phyloP scores from a whole-genome alignment of 2,329 filamentous ascomycete species.

The Anisogramma anomala region DNA sequence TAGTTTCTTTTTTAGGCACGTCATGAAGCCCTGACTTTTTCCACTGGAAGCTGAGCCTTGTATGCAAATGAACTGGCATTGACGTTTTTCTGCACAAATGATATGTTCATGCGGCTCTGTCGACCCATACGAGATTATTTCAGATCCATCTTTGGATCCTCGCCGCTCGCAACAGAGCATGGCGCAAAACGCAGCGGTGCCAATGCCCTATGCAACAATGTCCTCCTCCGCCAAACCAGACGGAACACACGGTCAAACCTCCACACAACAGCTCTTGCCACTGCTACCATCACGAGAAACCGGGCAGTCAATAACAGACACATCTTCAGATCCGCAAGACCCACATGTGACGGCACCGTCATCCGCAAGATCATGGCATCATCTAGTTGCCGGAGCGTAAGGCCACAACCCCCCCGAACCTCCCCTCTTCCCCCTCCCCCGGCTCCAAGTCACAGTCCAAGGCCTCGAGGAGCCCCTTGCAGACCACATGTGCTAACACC shows the following conservation, averaged over 20 bases:
- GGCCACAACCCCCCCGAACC: constrained; percentile 20
- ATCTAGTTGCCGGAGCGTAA: constrained; percentile 84
- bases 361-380: constrained; percentile 73
- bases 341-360: constrained; percentile 30
- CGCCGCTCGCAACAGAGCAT: constrained; percentile 5
- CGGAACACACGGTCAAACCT: constrained; percentile 3
- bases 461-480: neutral
- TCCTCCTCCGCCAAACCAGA: constrained; percentile 9
- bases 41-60: too few species aligned
- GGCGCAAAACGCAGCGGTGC: constrained; percentile 13
- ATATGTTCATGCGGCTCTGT: neutral
- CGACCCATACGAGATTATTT: constrained; percentile 1
- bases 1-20: too few species aligned
- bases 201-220: constrained; percentile 11
- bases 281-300: constrained; percentile 50
- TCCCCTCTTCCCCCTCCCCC: too few species aligned
- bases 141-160: neutral
- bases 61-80: too few species aligned
- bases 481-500: constrained; percentile 11
- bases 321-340: constrained; percentile 19
- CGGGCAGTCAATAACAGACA: constrained; percentile 39
- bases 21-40: neutral
- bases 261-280: constrained; percentile 16
- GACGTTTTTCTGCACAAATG: too few species aligned
- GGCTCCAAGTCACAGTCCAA: too few species aligned